Base-by-base conservation (phyloP, 2,329 filamentous ascomycete species). In the Trichoderma asperellum region DNA sequence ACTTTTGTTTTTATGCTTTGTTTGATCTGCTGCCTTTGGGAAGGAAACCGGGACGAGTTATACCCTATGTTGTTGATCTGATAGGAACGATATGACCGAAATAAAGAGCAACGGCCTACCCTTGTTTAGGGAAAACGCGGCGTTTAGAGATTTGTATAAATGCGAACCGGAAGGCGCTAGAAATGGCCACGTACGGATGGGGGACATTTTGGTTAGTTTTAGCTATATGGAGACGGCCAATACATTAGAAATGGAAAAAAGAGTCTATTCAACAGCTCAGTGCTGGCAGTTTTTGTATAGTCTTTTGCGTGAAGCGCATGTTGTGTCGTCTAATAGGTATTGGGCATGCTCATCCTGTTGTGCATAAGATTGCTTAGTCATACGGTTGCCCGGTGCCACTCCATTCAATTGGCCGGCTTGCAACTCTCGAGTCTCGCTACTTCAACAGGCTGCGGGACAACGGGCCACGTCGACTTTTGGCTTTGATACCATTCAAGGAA, bases 51-150 rank as follows among this genome's bases (percentile, higher is more conserved):
- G 62, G 62, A 66, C 29, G 40, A 70, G 68, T 55, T 70, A 70
- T 66, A 68, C 68, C 68, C 62, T 67, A 66, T 67, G 62, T 70
- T 67, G 55, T 70, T 62, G 61, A 65, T 56, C 61, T 69, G 61
- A 65, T 65, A 60, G 61, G 56, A 58, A 65, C 32, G 61, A 64
- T 56, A 69, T 47, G 68, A 69, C 53, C 55, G 61, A 69, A 62
- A 69, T 55, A 43, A 64, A 65, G 60, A 61, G 68, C 53, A 24
- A 43, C 35, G 43, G 68, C 61, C 62, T 35, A 59, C 37, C 65
- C 61, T 24, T 47, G n/a, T 65, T 53, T 16, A 43, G 40, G 57
- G 56, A 24, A 40, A 35, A 61, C 34, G 57, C 21, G 56, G 65
- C 65, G 56, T 60, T 55, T 56, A 68, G 66, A 68, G 35, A 57